Conservation (phyloP, 2,329 filamentous ascomycete genomes). For the Aspergillus fructus region DNA sequence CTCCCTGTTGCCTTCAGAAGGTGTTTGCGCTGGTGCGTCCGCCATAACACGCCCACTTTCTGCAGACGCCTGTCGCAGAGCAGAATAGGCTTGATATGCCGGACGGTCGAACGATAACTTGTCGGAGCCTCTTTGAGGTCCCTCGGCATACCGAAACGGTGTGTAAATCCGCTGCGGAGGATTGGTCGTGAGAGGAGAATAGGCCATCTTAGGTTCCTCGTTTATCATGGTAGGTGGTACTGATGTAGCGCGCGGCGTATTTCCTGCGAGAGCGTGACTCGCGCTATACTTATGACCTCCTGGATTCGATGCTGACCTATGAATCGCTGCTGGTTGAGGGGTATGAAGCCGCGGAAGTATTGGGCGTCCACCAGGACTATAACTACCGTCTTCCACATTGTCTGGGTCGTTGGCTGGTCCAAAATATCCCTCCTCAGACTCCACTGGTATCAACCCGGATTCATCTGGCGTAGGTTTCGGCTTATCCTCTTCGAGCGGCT, state of each 20-base stretch:
- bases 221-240: slow-evolving; percentile 25
- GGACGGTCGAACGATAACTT: slow-evolving; percentile 40
- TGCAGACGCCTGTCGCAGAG: slow-evolving; percentile 44
- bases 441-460: slow-evolving; percentile 36
- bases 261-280: not conserved
- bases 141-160: slow-evolving; percentile 46
- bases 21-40: slow-evolving; percentile 21
- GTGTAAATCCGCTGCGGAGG: slow-evolving; percentile 45
- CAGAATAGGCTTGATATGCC: slow-evolving; percentile 49
- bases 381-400: slow-evolving; percentile 37
- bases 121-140: slow-evolving; percentile 42
- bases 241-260: slow-evolving; percentile 24
- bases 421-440: slow-evolving; percentile 22
- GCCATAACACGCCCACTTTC: slow-evolving; percentile 47
- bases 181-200: slow-evolving; percentile 34
- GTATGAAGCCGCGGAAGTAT: slow-evolving; percentile 35
- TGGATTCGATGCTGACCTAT: slow-evolving; percentile 30
- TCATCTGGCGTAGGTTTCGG: slow-evolving; percentile 21
- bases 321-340: slow-evolving; percentile 18
- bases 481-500: slow-evolving; percentile 9
- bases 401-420: slow-evolving; percentile 11
- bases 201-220: slow-evolving; percentile 18
- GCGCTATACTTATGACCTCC: slow-evolving; percentile 7
- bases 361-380: slow-evolving; percentile 56
- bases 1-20: not conserved